Percentiles rank a stretch among this genome's conserved stretches.
Evolutionary conservation across 208 protist species (phyloP).

Genomic region (Histomonas meleagridis): DNA sequence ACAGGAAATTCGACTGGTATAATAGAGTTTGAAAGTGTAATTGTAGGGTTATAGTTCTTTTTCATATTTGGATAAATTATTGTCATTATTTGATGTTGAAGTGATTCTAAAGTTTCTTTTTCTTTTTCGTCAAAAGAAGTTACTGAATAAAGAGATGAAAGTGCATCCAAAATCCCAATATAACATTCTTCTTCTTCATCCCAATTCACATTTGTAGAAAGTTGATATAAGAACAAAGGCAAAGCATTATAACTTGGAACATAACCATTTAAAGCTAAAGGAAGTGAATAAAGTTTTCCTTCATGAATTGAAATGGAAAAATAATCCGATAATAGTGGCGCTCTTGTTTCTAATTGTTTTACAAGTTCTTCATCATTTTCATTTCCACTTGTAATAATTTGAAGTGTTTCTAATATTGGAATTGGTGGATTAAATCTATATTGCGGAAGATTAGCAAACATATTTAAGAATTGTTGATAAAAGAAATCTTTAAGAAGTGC

Average conservation of each 20-base stretch:
- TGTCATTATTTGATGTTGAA: not conserved
- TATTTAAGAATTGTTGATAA: not conserved
- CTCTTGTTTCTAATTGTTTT: not conserved
- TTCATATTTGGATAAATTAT: not conserved
- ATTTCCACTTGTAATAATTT: not conserved
- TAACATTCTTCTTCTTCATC: conserved; percentile 11
- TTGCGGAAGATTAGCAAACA: not conserved
- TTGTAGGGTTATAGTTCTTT: too few species aligned
- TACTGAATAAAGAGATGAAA: not conserved
- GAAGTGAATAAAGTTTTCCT: not conserved
- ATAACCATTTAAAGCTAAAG: not conserved
- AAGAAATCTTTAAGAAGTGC: not conserved
- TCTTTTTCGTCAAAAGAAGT: not conserved
- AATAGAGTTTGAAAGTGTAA: too few species aligned
- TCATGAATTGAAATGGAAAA: not conserved
- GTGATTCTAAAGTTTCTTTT: not conserved
- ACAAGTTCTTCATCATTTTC: not conserved
- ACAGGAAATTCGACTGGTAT: too few species aligned
- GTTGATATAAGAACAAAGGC: not conserved
- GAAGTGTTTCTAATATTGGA: not conserved
- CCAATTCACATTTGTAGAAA: not conserved
- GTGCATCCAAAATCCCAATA: not conserved
- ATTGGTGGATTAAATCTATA: not conserved
- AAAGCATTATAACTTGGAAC: not conserved
- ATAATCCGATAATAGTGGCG: not conserved